A percentile compares a stretch with the other conserved stretches of the same genome.
phyloP scores from a whole-genome alignment of 139 green algal species.

The Coelastrella sp. region DNA sequence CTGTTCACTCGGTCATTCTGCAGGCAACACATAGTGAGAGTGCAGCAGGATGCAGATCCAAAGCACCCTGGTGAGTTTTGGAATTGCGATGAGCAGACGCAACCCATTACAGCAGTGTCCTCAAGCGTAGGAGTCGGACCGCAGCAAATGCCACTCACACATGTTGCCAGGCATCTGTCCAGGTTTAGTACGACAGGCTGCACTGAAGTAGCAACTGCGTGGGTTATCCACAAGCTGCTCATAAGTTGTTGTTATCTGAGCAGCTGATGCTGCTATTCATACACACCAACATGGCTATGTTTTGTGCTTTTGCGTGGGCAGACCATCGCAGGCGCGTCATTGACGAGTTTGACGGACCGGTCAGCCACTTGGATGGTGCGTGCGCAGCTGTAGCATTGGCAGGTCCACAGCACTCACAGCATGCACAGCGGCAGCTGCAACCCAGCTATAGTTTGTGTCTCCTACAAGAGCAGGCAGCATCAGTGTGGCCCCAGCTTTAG shows the following conservation, averaged over 20 bases:
- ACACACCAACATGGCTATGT: not conserved
- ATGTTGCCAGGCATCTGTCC: too few species aligned
- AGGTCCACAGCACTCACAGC: not conserved
- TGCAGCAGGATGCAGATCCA: conserved; percentile 63
- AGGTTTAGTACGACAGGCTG: too few species aligned
- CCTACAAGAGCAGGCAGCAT: too few species aligned
- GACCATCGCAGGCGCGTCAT: conserved; percentile 54
- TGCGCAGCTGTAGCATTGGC: not conserved
- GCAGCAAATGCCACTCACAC: too few species aligned
- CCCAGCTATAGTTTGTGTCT: not conserved
- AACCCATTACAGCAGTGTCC: not conserved
- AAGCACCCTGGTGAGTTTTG: conserved; percentile 49
- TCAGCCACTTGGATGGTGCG: conserved; percentile 43
- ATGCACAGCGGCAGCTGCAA: too few species aligned
- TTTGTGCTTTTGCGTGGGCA: not conserved
- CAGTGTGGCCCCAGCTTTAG: too few species aligned
- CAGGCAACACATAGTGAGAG: conserved; percentile 78
- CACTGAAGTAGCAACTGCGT: too few species aligned
- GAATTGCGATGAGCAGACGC: too few species aligned
- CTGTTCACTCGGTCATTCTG: not conserved
- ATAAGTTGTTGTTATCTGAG: too few species aligned
- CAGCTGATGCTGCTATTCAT: too few species aligned
- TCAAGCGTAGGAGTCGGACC: too few species aligned
- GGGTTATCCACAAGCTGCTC: too few species aligned
- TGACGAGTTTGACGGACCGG: conserved; percentile 65